These are phyloP conservation scores for Phytophthora ramorum DNA, from an alignment of 352 stramenopile genomes.

Conservation along the genomic window DNA sequence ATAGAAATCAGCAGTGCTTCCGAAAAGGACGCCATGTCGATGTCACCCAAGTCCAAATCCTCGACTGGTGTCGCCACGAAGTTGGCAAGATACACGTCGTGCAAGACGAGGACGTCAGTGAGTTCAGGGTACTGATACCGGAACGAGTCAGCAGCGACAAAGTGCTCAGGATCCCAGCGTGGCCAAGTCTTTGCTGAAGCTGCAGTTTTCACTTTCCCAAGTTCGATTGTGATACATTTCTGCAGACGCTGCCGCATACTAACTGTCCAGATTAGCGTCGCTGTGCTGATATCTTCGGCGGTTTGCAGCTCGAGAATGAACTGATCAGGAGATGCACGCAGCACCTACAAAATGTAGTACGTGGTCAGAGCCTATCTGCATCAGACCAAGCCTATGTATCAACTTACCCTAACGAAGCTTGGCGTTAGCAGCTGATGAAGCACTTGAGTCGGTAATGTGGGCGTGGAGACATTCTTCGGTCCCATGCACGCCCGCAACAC, in stretches of 20 bases:
- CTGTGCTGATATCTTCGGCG: slow-evolving; percentile 65
- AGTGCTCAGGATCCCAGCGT: slow-evolving; percentile 84
- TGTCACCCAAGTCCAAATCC: slow-evolving; percentile 64
- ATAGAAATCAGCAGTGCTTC: slow-evolving; percentile 84
- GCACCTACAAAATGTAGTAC: slow-evolving; percentile 40
- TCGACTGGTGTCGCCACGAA: slow-evolving; percentile 60
- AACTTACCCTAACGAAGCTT: slow-evolving; percentile 73
- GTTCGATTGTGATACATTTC: slow-evolving; percentile 58
- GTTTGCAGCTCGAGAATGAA: slow-evolving; percentile 72
- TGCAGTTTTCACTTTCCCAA: slow-evolving; percentile 73
- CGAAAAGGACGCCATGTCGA: slow-evolving; percentile 81
- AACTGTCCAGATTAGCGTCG: slow-evolving; percentile 79
- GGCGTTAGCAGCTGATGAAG: slow-evolving; percentile 83
- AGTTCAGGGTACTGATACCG: slow-evolving; percentile 86
- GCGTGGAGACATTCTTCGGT: slow-evolving; percentile 31
- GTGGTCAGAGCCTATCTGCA: slow-evolving; percentile 9
- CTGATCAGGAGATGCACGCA: slow-evolving; percentile 60
- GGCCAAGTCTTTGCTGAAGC: slow-evolving; percentile 64
- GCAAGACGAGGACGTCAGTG: slow-evolving; percentile 73
- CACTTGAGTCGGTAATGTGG: slow-evolving; percentile 52
- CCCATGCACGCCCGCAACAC: slow-evolving; percentile 65
- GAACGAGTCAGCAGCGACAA: slow-evolving; percentile 87
- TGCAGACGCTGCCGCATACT: slow-evolving; percentile 72
- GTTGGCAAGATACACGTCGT: slow-evolving; percentile 87
- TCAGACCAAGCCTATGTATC: neutral